phyloP scores from a whole-genome alignment of 805 yeast species.

The Wickerhamiella siamensis region DNA sequence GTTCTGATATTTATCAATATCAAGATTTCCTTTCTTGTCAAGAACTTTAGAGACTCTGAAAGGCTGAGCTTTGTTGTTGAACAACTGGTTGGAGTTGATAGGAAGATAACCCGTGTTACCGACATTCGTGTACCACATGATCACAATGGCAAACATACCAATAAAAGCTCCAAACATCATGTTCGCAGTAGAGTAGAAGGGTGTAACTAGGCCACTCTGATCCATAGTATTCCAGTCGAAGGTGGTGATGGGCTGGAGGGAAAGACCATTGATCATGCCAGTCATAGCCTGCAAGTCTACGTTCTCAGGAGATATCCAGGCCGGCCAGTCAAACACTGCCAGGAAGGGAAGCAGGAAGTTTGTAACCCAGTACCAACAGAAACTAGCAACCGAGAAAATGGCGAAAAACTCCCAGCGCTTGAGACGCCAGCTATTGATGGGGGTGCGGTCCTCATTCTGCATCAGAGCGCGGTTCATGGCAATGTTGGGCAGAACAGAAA shows the following conservation, averaged over 20 bases:
- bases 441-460: slow-evolving; percentile 15
- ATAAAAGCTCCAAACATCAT: slow-evolving; percentile 26
- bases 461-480: slow-evolving; percentile 34
- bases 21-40: slow-evolving; percentile 29
- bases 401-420: slow-evolving; percentile 40
- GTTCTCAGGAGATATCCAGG: slow-evolving; percentile 42
- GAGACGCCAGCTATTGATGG: slow-evolving; percentile 46
- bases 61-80: slow-evolving; percentile 36
- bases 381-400: slow-evolving; percentile 29
- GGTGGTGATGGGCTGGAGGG: slow-evolving; percentile 33
- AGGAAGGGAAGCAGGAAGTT: slow-evolving; percentile 50
- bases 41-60: slow-evolving; percentile 37
- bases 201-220: slow-evolving; percentile 27
- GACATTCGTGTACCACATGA: slow-evolving; percentile 32
- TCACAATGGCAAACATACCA: slow-evolving; percentile 21
- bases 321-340: slow-evolving; percentile 49
- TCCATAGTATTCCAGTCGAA: slow-evolving; percentile 33
- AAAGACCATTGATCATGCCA: slow-evolving; percentile 35
- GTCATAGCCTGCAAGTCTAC: slow-evolving; percentile 46
- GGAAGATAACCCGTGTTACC: slow-evolving; percentile 40
- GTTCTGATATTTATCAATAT: slow-evolving; percentile 31
- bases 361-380: slow-evolving; percentile 56
- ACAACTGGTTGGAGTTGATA: slow-evolving; percentile 30
- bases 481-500: slow-evolving; percentile 43
- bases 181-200: slow-evolving; percentile 29